A percentile compares a stretch with the other conserved stretches of the same genome.
phyloP scores from a whole-genome alignment of 164 flowering plant genomes.

The Santalum album region DNA sequence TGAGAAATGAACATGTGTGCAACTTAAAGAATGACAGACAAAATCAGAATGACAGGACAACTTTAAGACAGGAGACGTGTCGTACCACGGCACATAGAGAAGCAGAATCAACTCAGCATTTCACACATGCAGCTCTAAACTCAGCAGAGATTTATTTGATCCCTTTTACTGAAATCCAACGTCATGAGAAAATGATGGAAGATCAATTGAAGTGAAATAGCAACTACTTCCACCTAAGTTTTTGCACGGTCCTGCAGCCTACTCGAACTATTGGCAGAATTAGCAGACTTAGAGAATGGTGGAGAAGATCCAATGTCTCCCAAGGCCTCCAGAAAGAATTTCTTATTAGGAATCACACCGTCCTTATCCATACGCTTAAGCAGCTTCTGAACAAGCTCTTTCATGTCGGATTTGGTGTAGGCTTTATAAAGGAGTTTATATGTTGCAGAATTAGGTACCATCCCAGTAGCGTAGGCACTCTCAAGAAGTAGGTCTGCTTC shows the following conservation, averaged over 20 bases:
- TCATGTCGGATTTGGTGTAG: conserved; percentile 70
- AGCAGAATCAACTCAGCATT: background rate
- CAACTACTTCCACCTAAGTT: conserved; percentile 8
- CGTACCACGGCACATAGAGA: background rate
- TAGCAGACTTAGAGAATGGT: conserved; percentile 16
- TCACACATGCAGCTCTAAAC: background rate
- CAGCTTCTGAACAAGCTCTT: conserved; percentile 56
- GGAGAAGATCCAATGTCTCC: conserved; percentile 54
- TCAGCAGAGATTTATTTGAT: background rate
- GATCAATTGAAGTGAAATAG: background rate
- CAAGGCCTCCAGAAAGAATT: conserved; percentile 84
- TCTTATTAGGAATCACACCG: conserved; percentile 81
- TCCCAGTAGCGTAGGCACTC: conserved; percentile 22
- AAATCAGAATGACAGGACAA: no score
- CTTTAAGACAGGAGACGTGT: background rate
- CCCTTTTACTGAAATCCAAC: background rate
- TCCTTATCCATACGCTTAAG: conserved; percentile 61
- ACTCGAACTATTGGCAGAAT: conserved; percentile 8
- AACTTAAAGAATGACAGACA: no score
- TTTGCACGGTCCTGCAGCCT: conserved; percentile 7
- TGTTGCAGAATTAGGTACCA: conserved; percentile 53
- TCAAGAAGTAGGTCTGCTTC: conserved; percentile 72
- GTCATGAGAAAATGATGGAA: conserved; percentile 1
- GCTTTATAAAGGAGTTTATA: conserved; percentile 89
- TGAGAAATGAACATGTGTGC: no score